These are phyloP conservation scores for Ogataea nakhonphanomensis DNA, from an alignment of 805 yeast species.

Conservation along the genomic window DNA sequence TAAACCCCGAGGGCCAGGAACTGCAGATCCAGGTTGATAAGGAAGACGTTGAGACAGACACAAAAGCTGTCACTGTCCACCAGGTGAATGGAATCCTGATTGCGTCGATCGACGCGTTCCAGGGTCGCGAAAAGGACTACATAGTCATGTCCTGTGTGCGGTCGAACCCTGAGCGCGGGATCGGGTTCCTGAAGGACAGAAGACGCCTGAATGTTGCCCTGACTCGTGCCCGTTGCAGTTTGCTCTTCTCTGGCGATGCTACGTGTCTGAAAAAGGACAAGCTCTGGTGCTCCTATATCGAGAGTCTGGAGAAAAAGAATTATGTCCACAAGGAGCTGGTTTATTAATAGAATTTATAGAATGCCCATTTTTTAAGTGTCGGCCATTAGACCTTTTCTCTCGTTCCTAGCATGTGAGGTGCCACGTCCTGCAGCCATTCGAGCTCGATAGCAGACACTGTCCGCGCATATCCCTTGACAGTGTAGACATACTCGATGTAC, in stretches of 20 bases:
- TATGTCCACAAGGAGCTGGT: conserved; percentile 26
- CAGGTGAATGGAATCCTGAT: conserved; percentile 43
- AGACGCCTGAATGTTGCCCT: conserved; percentile 70
- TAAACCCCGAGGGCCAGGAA: conserved; percentile 51
- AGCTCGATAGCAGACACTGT: conserved; percentile 78
- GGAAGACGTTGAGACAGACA: conserved; percentile 50
- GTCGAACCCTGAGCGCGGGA: conserved; percentile 48
- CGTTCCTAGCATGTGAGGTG: conserved; percentile 59
- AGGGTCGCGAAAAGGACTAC: conserved; percentile 84
- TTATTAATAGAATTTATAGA: conserved; percentile 1
- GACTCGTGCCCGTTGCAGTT: conserved; percentile 64
- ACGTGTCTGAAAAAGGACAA: conserved; percentile 45
- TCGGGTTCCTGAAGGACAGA: conserved; percentile 61
- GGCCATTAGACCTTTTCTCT: conserved; percentile 19
- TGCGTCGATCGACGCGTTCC: conserved; percentile 83
- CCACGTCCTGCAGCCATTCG: conserved; percentile 81
- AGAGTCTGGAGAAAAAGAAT: conserved; percentile 35
- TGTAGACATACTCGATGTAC: conserved; percentile 92
- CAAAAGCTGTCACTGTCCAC: conserved; percentile 43
- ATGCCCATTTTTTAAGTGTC: background rate
- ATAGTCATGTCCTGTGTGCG: conserved; percentile 79
- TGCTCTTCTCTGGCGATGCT: conserved; percentile 60
- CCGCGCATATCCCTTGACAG: conserved; percentile 90
- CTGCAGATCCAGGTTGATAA: conserved; percentile 55
- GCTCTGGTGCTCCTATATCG: conserved; percentile 51